phyloP scores from a whole-genome alignment of 805 yeast species.

The Metschnikowia aberdeeniae region DNA sequence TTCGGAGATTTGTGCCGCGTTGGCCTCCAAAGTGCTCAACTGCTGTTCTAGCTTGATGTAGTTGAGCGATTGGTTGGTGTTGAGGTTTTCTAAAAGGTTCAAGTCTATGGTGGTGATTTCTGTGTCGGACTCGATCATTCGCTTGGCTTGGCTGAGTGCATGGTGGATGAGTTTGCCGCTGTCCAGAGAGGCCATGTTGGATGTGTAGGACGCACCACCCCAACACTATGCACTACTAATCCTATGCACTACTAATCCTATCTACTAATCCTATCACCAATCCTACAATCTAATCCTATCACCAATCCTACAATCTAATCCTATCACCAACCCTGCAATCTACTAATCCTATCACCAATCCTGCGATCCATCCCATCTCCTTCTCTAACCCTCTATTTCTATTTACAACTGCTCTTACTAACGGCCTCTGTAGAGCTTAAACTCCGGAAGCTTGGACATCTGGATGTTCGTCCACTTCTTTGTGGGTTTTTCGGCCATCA shows the following conservation, averaged over 20 bases:
- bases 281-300: too few species aligned
- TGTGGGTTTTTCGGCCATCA: constrained; percentile 57
- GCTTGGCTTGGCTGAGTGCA: constrained; percentile 28
- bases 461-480: constrained; percentile 56
- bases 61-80: constrained; percentile 55
- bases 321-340: too few species aligned
- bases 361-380: too few species aligned
- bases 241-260: too few species aligned
- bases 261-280: too few species aligned
- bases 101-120: constrained; percentile 42
- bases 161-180: constrained; percentile 25
- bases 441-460: constrained; percentile 48
- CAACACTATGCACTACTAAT: too few species aligned
- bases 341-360: too few species aligned
- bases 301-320: too few species aligned
- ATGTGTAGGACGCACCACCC: background rate
- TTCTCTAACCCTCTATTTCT: too few species aligned
- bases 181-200: constrained; percentile 24
- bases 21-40: constrained; percentile 41
- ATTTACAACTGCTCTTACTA: constrained; percentile 19
- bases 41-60: constrained; percentile 43
- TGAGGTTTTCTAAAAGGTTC: constrained; percentile 49
- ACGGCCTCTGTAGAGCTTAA: constrained; percentile 60
- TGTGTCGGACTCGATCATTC: constrained; percentile 38
- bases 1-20: constrained; percentile 27